These are phyloP conservation scores for Hypomontagnella monticulosa DNA, from an alignment of 495 filamentous ascomycete genomes.

Conservation along the genomic window DNA sequence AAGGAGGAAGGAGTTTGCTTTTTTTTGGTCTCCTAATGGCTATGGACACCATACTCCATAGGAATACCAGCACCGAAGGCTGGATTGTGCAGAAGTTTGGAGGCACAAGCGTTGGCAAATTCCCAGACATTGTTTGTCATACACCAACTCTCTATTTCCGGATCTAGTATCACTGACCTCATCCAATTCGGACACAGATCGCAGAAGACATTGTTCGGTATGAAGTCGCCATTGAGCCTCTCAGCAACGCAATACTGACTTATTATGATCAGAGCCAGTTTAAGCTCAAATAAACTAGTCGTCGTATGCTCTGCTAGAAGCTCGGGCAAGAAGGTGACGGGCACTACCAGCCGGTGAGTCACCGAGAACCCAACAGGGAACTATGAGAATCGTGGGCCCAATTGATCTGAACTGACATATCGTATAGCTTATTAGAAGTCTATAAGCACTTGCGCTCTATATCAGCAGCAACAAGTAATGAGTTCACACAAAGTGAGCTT, in stretches of 20 bases:
- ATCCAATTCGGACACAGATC: constrained; percentile 58
- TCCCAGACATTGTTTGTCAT: constrained; percentile 51
- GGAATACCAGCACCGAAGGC: constrained; percentile 51
- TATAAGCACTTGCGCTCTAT: constrained; percentile 76
- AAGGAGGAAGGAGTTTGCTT: constrained; percentile 6
- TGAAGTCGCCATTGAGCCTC: constrained; percentile 34
- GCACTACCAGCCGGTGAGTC: constrained; percentile 93
- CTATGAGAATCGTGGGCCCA: not conserved
- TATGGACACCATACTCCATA: constrained; percentile 37
- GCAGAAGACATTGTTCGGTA: constrained; percentile 80
- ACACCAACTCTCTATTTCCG: constrained; percentile 3
- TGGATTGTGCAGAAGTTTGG: constrained; percentile 92
- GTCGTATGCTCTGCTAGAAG: constrained; percentile 94
- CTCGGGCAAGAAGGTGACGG: constrained; percentile 87
- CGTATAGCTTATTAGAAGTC: constrained; percentile 59
- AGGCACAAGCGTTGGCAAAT: constrained; percentile 68
- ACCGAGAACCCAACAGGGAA: constrained; percentile 7
- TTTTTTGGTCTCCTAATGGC: constrained; percentile 3
- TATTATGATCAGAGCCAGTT: constrained; percentile 64
- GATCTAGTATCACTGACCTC: constrained; percentile 27
- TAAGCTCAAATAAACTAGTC: constrained; percentile 74
- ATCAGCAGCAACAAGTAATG: constrained; percentile 69
- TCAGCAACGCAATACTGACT: constrained; percentile 25
- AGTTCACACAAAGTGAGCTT: constrained; percentile 69
- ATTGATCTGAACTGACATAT: constrained; percentile 28